phyloP scores from a whole-genome alignment of 2,329 filamentous ascomycete genomes.

The Byssoonygena ceratinophila region DNA sequence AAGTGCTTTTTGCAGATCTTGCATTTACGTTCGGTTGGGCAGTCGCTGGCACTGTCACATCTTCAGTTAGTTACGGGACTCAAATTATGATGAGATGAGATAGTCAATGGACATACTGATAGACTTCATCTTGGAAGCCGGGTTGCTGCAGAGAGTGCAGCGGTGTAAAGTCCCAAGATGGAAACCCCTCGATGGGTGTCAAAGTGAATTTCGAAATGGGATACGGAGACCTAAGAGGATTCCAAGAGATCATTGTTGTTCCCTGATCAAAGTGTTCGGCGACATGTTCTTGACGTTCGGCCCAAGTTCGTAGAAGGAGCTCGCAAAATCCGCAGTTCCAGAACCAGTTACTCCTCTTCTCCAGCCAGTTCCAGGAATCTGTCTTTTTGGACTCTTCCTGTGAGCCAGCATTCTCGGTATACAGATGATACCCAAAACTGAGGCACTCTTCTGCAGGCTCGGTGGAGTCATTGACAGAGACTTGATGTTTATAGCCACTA shows the following conservation, averaged over 20 bases:
- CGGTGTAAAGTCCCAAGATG: conserved; percentile 8
- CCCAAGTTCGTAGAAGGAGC: conserved; percentile 13
- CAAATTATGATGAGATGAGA: background rate
- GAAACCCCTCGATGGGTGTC: conserved; percentile 12
- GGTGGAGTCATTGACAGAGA: background rate
- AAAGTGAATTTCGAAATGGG: conserved; percentile 11
- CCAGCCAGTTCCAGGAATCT: conserved; percentile 10
- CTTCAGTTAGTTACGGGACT: background rate
- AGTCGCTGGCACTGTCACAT: background rate
- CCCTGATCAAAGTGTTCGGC: conserved; percentile 14
- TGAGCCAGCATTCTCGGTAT: background rate
- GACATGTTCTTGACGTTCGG: conserved; percentile 16
- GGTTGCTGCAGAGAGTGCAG: conserved; percentile 10
- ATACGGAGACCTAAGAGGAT: conserved; percentile 14
- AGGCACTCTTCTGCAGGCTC: background rate
- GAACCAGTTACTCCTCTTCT: conserved; percentile 11
- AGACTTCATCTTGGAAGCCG: conserved; percentile 6
- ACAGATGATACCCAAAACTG: conserved; percentile 7
- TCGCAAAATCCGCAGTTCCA: conserved; percentile 18
- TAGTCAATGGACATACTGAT: conserved; percentile 2
- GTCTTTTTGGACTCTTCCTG: background rate
- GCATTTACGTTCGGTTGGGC: background rate
- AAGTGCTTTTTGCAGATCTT: conserved; percentile 9
- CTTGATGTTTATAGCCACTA: background rate
- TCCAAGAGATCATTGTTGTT: conserved; percentile 14